Conservation (phyloP, 2,329 filamentous ascomycete species). For the Alternaria consortialis region DNA sequence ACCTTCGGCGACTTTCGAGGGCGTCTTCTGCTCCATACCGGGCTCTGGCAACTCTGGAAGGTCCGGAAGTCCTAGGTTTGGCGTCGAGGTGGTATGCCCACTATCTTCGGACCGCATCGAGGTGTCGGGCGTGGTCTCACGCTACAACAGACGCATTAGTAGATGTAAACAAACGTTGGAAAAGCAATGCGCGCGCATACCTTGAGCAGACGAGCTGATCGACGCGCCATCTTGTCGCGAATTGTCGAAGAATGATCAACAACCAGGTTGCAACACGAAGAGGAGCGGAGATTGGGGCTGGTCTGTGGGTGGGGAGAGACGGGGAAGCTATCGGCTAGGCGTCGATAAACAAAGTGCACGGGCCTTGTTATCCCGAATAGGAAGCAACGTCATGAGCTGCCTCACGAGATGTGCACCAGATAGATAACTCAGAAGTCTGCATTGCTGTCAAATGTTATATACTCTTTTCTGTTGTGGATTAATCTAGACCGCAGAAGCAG, state of each 20-base stretch:
- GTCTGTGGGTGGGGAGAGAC: constrained; percentile 36
- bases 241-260: constrained; percentile 14
- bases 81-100: constrained; percentile 41
- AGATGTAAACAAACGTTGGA: constrained; percentile 39
- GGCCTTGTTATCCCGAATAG: constrained; percentile 12
- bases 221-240: constrained; percentile 44
- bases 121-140: constrained; percentile 34
- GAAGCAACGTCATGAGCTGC: constrained; percentile 21
- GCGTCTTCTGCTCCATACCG: constrained; percentile 29
- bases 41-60: constrained; percentile 31
- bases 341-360: constrained; percentile 33
- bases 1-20: constrained; percentile 30
- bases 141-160: constrained; percentile 36
- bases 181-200: constrained; percentile 28
- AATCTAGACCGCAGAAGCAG: neutral
- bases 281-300: constrained; percentile 32
- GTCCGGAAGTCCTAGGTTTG: constrained; percentile 30
- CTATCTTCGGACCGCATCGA: constrained; percentile 31
- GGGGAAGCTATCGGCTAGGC: constrained; percentile 24
- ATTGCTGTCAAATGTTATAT: too few species aligned
- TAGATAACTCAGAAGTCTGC: too few species aligned
- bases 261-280: constrained; percentile 8
- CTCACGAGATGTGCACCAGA: neutral
- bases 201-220: constrained; percentile 50
- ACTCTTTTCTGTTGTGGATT: too few species aligned